Evolutionary conservation across 2,329 filamentous ascomycete genomes (phyloP), one percentile per base, ranked within the genome.

Genomic region (Ceratocystis huliohia): DNA sequence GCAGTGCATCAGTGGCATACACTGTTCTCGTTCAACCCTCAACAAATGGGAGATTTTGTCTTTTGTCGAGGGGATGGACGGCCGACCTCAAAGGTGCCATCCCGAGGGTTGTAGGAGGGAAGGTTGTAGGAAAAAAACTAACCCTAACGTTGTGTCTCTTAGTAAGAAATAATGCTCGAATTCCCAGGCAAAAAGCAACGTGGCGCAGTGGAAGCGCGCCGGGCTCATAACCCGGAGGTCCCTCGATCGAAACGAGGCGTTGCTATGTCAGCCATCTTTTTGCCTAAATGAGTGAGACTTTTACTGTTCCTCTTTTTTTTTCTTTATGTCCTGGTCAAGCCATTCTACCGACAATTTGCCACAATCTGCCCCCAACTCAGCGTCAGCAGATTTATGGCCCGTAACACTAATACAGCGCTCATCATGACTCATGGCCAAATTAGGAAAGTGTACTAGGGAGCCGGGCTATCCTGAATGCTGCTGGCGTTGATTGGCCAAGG

Each of bases 171-270:
- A 33, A 33, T 1, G 1, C 7, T 2, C 7, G 2, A 33, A 33
- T 33, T 10, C 6, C 0, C 33, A 33, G 1, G 33, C 2, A 33
- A 33, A 65, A 57, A 57, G 53, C 62, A 67, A 64, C 62, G 46
- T 67, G 66, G 66, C 62, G 66, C 53, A 65, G 62, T 65, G 66
- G 66, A 62, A 67, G 66, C 66, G 66, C 66, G 63, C 66, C 63
- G 62, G 66, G 66, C 66, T 65, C 66, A 64, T 67, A 65, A 67
- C 63, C 62, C 65, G 65, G 63, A 69, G 66, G 62, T 67, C 65
- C 56, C 65, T 68, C 59, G 65, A 68, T 68, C 56, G 65, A 68
- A 66, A 65, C 67, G 67, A 68, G 63, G 65, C 65, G 65, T 68
- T 65, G 65, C 63, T 65, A 67, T 1, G 1, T 10, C 7, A 1